phyloP scores from a whole-genome alignment of 139 green algal species.

The Ulvella scutata region DNA sequence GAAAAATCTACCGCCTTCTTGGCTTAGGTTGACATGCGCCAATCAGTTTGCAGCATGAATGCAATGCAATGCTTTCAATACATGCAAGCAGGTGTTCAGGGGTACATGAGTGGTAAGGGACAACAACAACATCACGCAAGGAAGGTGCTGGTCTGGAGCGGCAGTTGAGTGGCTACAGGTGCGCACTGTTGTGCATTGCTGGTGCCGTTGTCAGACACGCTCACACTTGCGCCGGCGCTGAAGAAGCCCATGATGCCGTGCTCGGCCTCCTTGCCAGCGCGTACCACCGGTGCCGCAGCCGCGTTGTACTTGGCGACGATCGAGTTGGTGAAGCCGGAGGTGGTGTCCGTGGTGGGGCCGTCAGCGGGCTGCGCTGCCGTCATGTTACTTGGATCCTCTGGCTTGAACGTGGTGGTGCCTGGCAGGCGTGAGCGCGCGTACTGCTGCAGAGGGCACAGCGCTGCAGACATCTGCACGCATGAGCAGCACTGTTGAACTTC shows the following conservation, averaged over 20 bases:
- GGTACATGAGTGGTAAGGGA: too few species aligned
- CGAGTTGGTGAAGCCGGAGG: background rate
- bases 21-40: too few species aligned
- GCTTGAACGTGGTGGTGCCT: slow-evolving; percentile 17
- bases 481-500: too few species aligned
- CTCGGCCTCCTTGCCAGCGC: background rate
- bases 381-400: slow-evolving; percentile 11
- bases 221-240: background rate
- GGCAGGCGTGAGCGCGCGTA: slow-evolving; percentile 18
- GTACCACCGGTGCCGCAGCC: background rate
- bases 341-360: background rate
- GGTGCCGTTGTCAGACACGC: slow-evolving; percentile 2
- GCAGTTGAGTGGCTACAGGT: too few species aligned
- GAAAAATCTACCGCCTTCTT: too few species aligned
- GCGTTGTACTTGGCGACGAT: background rate
- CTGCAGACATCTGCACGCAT: too few species aligned
- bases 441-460: slow-evolving; percentile 18
- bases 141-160: too few species aligned
- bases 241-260: background rate
- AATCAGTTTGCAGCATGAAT: too few species aligned
- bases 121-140: too few species aligned
- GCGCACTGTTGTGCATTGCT: background rate
- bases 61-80: too few species aligned
- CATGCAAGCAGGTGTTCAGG: too few species aligned
- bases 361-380: background rate